Conservation (phyloP, 257 asterid genomes). For the Plantago ovata region DNA sequence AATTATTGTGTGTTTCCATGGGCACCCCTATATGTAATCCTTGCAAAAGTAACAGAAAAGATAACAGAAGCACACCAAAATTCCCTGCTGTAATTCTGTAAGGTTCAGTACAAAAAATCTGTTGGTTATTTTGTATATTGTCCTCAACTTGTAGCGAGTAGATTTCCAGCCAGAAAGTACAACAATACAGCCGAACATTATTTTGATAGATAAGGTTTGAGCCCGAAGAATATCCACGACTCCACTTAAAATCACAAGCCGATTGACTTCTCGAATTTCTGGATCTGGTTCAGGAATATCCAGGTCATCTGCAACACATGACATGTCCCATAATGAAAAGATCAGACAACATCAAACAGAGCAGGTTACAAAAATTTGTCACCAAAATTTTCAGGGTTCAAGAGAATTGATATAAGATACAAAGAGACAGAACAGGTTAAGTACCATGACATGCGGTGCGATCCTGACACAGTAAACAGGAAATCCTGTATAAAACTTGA, state of each 20-base stretch:
- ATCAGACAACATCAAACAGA: not conserved
- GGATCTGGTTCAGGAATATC: constrained; percentile 93
- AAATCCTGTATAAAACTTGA: constrained; percentile 88
- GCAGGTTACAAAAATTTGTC: not conserved
- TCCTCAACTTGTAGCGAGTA: constrained; percentile 20
- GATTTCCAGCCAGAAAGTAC: constrained; percentile 23
- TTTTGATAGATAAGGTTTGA: constrained; percentile 21
- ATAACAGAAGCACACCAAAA: no score
- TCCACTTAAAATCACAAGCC: constrained; percentile 47
- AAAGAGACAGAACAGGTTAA: constrained; percentile 12
- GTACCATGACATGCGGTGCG: constrained; percentile 99
- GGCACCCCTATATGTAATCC: not conserved
- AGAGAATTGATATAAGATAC: not conserved
- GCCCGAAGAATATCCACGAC: constrained; percentile 3
- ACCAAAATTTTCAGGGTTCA: not conserved
- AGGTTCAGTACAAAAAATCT: no score
- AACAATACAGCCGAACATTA: constrained; percentile 24
- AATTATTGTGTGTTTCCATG: not conserved
- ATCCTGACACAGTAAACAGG: constrained; percentile 94
- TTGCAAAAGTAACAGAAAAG: no score
- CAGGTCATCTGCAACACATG: constrained; percentile 78
- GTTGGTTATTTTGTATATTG: no score
- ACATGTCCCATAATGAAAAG: not conserved
- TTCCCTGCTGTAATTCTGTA: no score
- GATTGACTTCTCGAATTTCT: constrained; percentile 51